These are phyloP conservation scores for Pulveroboletus ravenelii DNA, from an alignment of 768 basidiomycete genomes.

Conservation along the genomic window DNA sequence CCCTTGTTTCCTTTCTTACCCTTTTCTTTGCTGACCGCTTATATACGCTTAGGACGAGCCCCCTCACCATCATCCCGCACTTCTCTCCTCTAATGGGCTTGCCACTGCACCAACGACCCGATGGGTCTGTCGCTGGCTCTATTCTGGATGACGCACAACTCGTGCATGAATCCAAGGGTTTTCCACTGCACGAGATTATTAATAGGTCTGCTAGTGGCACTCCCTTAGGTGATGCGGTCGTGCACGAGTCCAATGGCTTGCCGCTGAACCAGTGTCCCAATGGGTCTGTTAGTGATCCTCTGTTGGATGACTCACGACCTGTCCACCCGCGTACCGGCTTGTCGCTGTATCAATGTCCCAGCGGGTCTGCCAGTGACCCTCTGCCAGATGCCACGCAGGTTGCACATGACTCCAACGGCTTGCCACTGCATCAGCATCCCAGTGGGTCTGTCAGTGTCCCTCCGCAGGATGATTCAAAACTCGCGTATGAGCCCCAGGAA, in stretches of 20 bases:
- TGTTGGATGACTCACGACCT: neutral
- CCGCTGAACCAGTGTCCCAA: neutral
- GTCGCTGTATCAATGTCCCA: neutral
- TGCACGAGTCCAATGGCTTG: neutral
- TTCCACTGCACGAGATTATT: neutral
- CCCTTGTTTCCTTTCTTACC: neutral
- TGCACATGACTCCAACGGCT: neutral
- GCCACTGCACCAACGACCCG: neutral
- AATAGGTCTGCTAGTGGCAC: neutral
- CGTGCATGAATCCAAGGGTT: neutral
- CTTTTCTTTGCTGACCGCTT: neutral
- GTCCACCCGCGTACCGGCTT: neutral
- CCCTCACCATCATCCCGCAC: neutral
- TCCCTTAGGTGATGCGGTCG: neutral
- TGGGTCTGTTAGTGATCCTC: neutral
- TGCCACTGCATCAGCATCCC: neutral
- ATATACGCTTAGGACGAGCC: conserved; percentile 3
- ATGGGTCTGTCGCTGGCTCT: neutral
- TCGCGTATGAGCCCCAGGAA: conserved; percentile 2
- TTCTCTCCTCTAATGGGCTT: conserved; percentile 16
- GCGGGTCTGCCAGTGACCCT: neutral
- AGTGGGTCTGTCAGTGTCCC: neutral
- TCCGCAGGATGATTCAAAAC: neutral
- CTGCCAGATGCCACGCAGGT: neutral
- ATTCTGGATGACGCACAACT: neutral